Evolutionary conservation across 2,329 filamentous ascomycete genomes (phyloP).

Genomic region (Tolypocladium tundrense): DNA sequence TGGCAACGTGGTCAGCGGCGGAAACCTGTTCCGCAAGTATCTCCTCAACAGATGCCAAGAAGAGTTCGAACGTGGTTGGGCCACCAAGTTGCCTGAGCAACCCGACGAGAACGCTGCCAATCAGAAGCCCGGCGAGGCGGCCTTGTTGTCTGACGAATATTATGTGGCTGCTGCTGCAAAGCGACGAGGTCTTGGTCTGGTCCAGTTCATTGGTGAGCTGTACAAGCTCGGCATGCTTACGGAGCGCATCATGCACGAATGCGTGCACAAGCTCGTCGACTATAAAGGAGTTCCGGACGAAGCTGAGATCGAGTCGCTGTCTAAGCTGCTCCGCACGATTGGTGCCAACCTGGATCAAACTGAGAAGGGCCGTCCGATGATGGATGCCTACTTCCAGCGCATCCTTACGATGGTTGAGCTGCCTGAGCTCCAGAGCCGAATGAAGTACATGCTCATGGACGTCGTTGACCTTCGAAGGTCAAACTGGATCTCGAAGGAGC

Average conservation of each 20-base stretch:
- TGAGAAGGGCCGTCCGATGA: constrained; percentile 75
- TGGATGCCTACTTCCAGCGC: constrained; percentile 88
- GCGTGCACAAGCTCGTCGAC: constrained; percentile 92
- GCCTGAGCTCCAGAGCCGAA: constrained; percentile 72
- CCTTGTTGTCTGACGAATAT: constrained; percentile 90
- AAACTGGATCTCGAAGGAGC: constrained; percentile 79
- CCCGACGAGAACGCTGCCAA: constrained; percentile 37
- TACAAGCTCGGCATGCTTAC: constrained; percentile 99
- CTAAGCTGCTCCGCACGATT: constrained; percentile 84
- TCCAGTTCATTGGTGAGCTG: constrained; percentile 98
- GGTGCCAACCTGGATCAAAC: constrained; percentile 75
- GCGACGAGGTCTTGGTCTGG: constrained; percentile 90
- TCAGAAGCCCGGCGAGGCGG: constrained; percentile 57
- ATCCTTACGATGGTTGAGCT: constrained; percentile 76
- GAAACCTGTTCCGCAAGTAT: constrained; percentile 95
- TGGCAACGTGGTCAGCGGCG: constrained; percentile 80
- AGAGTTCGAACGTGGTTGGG: constrained; percentile 97
- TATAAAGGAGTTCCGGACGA: constrained; percentile 90
- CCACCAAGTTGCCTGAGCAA: constrained; percentile 71
- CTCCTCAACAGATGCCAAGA: constrained; percentile 97
- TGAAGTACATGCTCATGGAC: constrained; percentile 96
- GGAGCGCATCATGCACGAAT: constrained; percentile 99
- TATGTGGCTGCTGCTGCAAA: constrained; percentile 90
- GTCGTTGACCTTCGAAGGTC: constrained; percentile 71
- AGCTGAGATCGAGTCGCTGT: constrained; percentile 90